Evolutionary conservation across 2,329 filamentous ascomycete genomes (phyloP), one percentile per base, ranked within the genome.

Genomic region (Fusarium sp.): DNA sequence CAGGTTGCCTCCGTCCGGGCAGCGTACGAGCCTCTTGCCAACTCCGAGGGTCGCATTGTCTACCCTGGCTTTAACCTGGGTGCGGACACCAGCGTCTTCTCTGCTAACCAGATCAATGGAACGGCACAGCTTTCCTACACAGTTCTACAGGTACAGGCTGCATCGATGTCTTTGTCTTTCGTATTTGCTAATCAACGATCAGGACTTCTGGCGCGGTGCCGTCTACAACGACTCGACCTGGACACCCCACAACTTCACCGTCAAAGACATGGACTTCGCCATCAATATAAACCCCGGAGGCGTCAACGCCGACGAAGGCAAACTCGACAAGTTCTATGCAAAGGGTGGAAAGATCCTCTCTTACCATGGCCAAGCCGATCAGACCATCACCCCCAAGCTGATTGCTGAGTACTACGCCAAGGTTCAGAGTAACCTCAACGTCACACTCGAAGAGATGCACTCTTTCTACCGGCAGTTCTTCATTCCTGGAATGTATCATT

Each of bases 181-280:
- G 1, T 12, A 3, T 12, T 4, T 23, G 12, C 55, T 62, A 43
- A 61, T 1, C 4, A 16, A 2, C 0, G 4, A 5, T 4, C 7
- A 62, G 60, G 60, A 62, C 48, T 62, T 62, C 23, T 62, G 60
- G 60, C 48, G 57, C 1, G 57, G 57, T 2, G 48, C 60, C 2
- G 57, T 62, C 6, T 62, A 62, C 8, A 62, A 62, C 10, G 60
- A 62, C 28, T 62, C 57, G 0, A 55, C 1, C 3, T 62, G 60
- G 60, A 62, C 48, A 7, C 60, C 60, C 3, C 23, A 62, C 4
- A 48, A 62, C 34, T 62, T 62, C 39, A 62, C 48, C 3, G 23
- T 43, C 0, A 43, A 62, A 37, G 60, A 62, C 14, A 62, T 62
- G 60, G 57, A 62, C 13, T 55, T 62, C 5, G 60, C 57, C 3